Conservation (phyloP, 2,329 filamentous ascomycete species). For the Aspergillus alliaceus region DNA sequence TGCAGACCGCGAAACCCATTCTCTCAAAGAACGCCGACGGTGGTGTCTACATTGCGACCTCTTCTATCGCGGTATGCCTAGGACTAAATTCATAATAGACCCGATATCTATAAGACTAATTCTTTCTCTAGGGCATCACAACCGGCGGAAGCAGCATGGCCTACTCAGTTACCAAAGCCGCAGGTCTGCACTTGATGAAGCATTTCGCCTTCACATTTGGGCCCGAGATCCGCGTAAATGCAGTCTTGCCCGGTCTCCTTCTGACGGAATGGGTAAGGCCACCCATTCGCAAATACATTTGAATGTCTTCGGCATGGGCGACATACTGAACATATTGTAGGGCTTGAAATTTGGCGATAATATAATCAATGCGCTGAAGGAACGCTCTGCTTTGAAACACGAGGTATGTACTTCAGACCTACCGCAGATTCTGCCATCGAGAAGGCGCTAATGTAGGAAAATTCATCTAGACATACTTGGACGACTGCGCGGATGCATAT, state of each 20-base stretch:
- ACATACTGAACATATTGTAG: background rate
- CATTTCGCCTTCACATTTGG: constrained; percentile 63
- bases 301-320: background rate
- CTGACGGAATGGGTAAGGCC: constrained; percentile 64
- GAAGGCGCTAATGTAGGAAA: background rate
- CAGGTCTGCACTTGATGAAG: constrained; percentile 68
- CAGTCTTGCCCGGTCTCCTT: constrained; percentile 63
- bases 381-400: background rate
- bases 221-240: constrained; percentile 63
- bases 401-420: background rate
- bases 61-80: constrained; percentile 56
- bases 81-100: background rate
- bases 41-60: constrained; percentile 63
- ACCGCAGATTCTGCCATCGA: background rate
- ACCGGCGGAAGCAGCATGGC: constrained; percentile 62
- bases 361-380: background rate
- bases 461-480: background rate
- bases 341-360: background rate
- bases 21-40: constrained; percentile 64
- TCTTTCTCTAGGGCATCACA: constrained; percentile 43
- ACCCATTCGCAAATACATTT: background rate
- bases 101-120: background rate
- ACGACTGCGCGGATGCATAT: background rate
- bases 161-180: constrained; percentile 76
- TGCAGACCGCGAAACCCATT: constrained; percentile 58